Percentiles rank a stretch among this genome's conserved stretches.
Evolutionary conservation across 2,329 filamentous ascomycete genomes (phyloP).

Genomic region (Xylaria arbuscula): DNA sequence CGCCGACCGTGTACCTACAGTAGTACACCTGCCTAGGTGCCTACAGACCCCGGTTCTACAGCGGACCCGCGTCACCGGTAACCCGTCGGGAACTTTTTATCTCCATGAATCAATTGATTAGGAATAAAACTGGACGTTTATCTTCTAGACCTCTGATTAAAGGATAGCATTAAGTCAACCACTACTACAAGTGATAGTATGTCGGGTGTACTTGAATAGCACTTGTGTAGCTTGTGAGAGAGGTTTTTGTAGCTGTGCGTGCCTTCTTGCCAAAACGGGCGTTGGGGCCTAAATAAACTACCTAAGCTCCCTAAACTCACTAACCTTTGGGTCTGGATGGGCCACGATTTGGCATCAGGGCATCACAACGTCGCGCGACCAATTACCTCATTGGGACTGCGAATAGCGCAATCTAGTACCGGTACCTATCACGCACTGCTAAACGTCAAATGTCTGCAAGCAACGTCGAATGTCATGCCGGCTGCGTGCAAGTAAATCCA

Average conservation of each 20-base stretch:
- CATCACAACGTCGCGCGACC: slow-evolving; percentile 35
- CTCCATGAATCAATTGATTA: slow-evolving; percentile 4
- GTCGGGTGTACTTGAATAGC: not conserved
- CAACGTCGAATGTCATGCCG: not conserved
- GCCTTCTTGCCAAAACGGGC: slow-evolving; percentile 21
- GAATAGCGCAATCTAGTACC: too few relatives aligned
- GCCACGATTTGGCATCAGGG: slow-evolving; percentile 4
- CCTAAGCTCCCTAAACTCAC: not conserved
- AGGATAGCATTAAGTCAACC: not conserved
- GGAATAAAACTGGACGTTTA: not conserved
- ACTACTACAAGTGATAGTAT: too few relatives aligned
- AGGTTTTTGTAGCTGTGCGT: not conserved
- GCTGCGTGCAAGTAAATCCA: not conserved
- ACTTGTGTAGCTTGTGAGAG: not conserved
- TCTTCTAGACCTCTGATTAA: not conserved
- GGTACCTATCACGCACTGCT: not conserved
- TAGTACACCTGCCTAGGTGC: not conserved
- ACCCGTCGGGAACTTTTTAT: slow-evolving; percentile 4
- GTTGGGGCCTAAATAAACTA: slow-evolving; percentile 5
- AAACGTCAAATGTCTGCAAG: not conserved
- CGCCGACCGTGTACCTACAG: not conserved
- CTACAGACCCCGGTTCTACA: slow-evolving; percentile 8
- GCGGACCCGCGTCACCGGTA: slow-evolving; percentile 28
- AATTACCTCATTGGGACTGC: slow-evolving; percentile 35
- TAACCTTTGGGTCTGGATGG: slow-evolving; percentile 2